Conservation (phyloP, 2,329 filamentous ascomycete species). For the Curvularia sp. region DNA sequence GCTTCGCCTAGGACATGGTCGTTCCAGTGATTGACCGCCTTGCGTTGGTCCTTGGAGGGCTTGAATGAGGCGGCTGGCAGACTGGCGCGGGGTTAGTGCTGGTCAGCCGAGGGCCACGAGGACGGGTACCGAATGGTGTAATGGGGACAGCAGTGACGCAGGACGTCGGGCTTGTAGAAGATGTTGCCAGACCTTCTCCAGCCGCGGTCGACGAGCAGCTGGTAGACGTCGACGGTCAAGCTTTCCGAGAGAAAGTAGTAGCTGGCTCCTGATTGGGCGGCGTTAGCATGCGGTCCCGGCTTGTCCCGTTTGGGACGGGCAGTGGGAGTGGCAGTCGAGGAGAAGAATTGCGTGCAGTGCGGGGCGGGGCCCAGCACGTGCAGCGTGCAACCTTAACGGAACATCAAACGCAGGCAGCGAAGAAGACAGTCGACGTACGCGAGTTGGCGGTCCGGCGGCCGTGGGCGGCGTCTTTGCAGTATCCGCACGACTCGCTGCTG, state of each 20-base stretch:
- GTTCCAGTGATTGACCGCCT: constrained; percentile 79
- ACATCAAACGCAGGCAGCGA: constrained; percentile 30
- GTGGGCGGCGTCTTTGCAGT: constrained; percentile 57
- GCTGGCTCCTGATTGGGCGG: constrained; percentile 66
- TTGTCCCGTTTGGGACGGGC: constrained; percentile 14
- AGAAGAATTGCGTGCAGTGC: no score
- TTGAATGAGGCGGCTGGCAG: constrained; percentile 71
- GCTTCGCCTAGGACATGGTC: constrained; percentile 71
- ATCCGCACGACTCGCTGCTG: constrained; percentile 58
- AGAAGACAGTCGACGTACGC: constrained; percentile 51
- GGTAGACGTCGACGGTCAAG: constrained; percentile 72
- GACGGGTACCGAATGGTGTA: constrained; percentile 71
- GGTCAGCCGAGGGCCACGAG: neutral
- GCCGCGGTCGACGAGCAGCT: constrained; percentile 73
- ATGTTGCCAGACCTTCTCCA: constrained; percentile 74
- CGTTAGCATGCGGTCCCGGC: constrained; percentile 28
- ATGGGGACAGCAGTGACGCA: constrained; percentile 86
- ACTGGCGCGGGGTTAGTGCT: constrained; percentile 47
- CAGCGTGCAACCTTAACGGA: constrained; percentile 37
- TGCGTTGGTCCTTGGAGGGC: constrained; percentile 74
- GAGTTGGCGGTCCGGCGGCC: constrained; percentile 57
- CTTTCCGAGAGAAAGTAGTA: constrained; percentile 72
- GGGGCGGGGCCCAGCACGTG: constrained; percentile 30
- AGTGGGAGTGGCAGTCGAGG: no score
- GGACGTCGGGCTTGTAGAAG: constrained; percentile 80